Conservation (phyloP, 139 green algal species). For the Haematococcus sp. region DNA sequence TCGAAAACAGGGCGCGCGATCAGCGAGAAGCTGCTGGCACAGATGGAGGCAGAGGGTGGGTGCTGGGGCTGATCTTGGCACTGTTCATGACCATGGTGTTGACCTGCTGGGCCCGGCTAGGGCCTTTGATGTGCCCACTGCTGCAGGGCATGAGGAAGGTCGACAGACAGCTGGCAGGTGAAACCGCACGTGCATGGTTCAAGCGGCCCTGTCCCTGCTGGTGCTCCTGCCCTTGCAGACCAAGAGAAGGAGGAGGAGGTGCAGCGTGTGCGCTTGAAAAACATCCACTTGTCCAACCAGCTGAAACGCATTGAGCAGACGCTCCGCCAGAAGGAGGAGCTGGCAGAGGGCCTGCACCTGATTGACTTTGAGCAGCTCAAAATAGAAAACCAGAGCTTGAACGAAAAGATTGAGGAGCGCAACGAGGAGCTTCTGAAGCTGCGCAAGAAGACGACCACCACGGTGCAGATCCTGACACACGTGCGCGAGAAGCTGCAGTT, state of each 20-base stretch:
- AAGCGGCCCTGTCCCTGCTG: too few species aligned
- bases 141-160: too few species aligned
- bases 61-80: neutral
- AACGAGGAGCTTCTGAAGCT: conserved; percentile 88
- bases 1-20: conserved; percentile 49
- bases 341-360: conserved; percentile 83
- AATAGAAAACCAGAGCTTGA: conserved; percentile 87
- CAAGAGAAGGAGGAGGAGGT: conserved; percentile 57
- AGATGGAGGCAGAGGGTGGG: conserved; percentile 49
- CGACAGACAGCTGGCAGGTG: too few species aligned
- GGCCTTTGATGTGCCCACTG: too few species aligned
- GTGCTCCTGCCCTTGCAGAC: conserved; percentile 20
- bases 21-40: conserved; percentile 42
- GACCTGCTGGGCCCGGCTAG: too few species aligned
- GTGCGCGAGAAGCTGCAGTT: conserved; percentile 86
- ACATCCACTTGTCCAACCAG: conserved; percentile 63
- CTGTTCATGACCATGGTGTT: too few species aligned
- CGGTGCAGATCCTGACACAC: conserved; percentile 83
- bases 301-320: conserved; percentile 41
- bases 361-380: conserved; percentile 96
- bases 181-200: too few species aligned
- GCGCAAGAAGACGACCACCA: conserved; percentile 76
- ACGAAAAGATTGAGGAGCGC: conserved; percentile 85
- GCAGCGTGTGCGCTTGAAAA: conserved; percentile 63
- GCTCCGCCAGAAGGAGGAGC: conserved; percentile 52